phyloP scores from a whole-genome alignment of 768 basidiomycete genomes.

The Mycena belliarum region DNA sequence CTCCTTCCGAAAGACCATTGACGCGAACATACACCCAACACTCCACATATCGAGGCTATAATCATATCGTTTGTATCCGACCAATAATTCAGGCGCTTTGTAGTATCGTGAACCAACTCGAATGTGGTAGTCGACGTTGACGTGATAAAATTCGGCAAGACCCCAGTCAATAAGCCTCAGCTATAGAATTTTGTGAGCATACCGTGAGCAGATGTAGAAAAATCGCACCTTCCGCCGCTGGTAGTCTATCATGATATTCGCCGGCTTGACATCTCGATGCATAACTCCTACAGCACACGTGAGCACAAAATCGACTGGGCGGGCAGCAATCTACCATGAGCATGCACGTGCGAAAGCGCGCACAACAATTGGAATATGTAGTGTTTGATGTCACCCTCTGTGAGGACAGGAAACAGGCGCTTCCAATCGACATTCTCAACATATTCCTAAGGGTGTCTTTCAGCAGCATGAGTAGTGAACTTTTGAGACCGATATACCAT shows the following conservation, averaged over 20 bases:
- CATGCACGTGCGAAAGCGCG: slow-evolving; percentile 73
- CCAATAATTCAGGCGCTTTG: slow-evolving; percentile 72
- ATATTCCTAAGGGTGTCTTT: slow-evolving; percentile 39
- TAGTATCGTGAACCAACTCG: slow-evolving; percentile 62
- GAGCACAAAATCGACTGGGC: background rate
- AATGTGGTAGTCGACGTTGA: slow-evolving; percentile 69
- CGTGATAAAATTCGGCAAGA: slow-evolving; percentile 75
- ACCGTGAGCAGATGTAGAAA: background rate
- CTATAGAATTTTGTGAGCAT: slow-evolving; percentile 30
- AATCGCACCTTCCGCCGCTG: slow-evolving; percentile 53
- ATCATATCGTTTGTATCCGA: slow-evolving; percentile 73
- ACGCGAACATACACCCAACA: slow-evolving; percentile 73
- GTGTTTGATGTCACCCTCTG: slow-evolving; percentile 65
- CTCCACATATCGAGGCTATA: slow-evolving; percentile 76
- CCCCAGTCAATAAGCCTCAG: slow-evolving; percentile 74
- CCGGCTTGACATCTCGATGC: slow-evolving; percentile 53
- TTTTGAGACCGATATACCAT: slow-evolving; percentile 30
- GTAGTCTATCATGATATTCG: slow-evolving; percentile 76
- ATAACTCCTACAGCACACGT: slow-evolving; percentile 38
- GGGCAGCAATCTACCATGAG: slow-evolving; percentile 45
- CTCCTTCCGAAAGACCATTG: slow-evolving; percentile 72
- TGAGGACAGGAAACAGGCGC: slow-evolving; percentile 54
- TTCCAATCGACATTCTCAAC: slow-evolving; percentile 73
- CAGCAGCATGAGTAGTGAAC: background rate
- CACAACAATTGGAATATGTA: slow-evolving; percentile 69